Evolutionary conservation across 352 stramenopile genomes (phyloP).

Genomic region (Globisporangium paroecandrum): DNA sequence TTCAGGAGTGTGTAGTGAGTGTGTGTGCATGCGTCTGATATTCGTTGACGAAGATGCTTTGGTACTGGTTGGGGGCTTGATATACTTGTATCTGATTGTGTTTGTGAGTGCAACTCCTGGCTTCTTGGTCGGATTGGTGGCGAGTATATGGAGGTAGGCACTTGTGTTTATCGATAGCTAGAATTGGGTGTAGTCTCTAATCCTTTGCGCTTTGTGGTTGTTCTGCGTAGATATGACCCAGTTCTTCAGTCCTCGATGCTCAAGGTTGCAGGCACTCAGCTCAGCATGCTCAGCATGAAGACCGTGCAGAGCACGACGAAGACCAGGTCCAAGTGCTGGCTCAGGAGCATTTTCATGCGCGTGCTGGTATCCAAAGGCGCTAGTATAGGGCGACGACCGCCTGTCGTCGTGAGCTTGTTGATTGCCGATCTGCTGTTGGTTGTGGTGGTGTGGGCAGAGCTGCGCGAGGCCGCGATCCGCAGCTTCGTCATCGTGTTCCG

Average conservation of each 20-base stretch:
- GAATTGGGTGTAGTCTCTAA: not conserved
- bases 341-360: constrained; percentile 10
- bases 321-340: constrained; percentile 25
- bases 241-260: not conserved
- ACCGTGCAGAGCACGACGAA: constrained; percentile 12
- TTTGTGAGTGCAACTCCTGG: not conserved
- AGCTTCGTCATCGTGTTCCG: constrained; percentile 7
- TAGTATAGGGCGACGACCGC: no score
- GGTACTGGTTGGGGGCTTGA: not conserved
- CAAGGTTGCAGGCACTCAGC: not conserved
- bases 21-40: not conserved
- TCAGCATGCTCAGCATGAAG: constrained; percentile 9
- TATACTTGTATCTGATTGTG: not conserved
- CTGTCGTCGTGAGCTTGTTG: not conserved
- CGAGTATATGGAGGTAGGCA: not conserved
- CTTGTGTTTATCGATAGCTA: not conserved
- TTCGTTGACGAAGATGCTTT: not conserved
- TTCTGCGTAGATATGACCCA: not conserved
- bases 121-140: not conserved
- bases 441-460: not conserved
- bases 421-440: constrained; percentile 1
- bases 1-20: not conserved
- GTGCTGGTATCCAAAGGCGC: not conserved
- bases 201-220: not conserved
- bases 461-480: not conserved